phyloP scores from a whole-genome alignment of 1,284 basidiomycete species.

The Leccinum huronense region DNA sequence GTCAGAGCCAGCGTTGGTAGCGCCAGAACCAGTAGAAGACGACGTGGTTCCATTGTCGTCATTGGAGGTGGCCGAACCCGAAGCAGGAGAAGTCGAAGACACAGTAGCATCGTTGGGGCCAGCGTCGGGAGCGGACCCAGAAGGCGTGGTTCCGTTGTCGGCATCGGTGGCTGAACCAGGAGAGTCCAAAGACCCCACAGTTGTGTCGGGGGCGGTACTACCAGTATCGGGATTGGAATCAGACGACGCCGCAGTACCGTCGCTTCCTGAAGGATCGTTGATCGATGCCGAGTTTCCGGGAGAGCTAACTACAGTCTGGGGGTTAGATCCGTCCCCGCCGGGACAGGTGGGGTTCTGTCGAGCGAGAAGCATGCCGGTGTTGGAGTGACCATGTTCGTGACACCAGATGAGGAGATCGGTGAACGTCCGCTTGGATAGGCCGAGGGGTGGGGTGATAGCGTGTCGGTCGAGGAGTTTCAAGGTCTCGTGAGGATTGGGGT shows the following conservation, averaged over 20 bases:
- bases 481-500: constrained; percentile 26
- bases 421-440: constrained; percentile 26
- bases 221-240: background rate
- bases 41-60: background rate
- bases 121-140: background rate
- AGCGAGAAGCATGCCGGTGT: constrained; percentile 20
- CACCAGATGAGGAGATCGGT: constrained; percentile 34
- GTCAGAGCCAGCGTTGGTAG: background rate
- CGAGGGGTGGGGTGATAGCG: constrained; percentile 25
- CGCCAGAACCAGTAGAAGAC: background rate
- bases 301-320: constrained; percentile 5
- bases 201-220: background rate
- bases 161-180: background rate
- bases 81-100: background rate
- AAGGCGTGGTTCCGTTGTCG: background rate
- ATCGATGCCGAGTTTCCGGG: background rate
- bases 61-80: background rate
- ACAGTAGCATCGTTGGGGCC: background rate
- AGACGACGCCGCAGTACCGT: constrained; percentile 11
- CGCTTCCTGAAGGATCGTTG: constrained; percentile 1
- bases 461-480: constrained; percentile 26
- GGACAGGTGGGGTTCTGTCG: constrained; percentile 28
- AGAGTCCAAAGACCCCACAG: background rate
- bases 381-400: constrained; percentile 19
- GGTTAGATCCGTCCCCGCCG: background rate